A percentile compares a stretch with the other conserved stretches of the same genome.
Conservation (phyloP, 2,329 filamentous ascomycete genomes). For the Aureobasidium uvarum region DNA sequence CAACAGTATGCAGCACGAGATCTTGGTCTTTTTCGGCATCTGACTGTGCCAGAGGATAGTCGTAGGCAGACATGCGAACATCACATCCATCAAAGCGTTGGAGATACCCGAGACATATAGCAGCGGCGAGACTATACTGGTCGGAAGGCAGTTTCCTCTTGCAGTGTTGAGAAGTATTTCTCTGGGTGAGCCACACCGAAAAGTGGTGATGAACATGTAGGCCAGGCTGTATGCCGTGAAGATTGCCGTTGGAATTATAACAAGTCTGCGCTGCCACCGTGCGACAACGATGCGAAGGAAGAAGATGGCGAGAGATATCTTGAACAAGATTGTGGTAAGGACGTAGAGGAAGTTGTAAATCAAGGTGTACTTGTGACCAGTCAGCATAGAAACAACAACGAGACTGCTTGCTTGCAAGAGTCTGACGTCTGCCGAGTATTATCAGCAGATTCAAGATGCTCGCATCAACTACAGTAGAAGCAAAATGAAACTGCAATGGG, state of each 20-base stretch:
- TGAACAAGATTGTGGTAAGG: conserved; percentile 27
- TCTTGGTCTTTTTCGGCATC: conserved; percentile 24
- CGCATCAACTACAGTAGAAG: neutral
- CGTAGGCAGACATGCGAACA: conserved; percentile 23
- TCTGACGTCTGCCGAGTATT: neutral
- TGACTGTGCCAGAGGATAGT: conserved; percentile 19
- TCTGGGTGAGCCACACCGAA: neutral
- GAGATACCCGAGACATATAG: conserved; percentile 19
- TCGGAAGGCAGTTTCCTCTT: conserved; percentile 23
- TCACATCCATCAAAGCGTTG: conserved; percentile 26
- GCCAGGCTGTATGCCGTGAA: neutral
- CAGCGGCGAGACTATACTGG: conserved; percentile 13
- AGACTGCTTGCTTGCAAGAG: conserved; percentile 1
- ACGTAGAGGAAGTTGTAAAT: conserved; percentile 20
- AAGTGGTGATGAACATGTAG: neutral
- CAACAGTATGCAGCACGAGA: conserved; percentile 24
- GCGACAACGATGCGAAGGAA: conserved; percentile 6
- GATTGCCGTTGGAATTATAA: neutral
- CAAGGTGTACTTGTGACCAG: conserved; percentile 1
- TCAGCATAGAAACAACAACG: conserved; percentile 15
- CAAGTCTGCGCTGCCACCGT: conserved; percentile 21
- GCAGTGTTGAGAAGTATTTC: conserved; percentile 16
- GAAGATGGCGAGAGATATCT: conserved; percentile 24
- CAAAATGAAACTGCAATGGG: neutral
- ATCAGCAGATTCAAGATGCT: neutral